Evolutionary conservation across 805 yeast genomes (phyloP), one percentile per base, ranked within the genome.

Genomic region (Starmerella tilneyi): DNA sequence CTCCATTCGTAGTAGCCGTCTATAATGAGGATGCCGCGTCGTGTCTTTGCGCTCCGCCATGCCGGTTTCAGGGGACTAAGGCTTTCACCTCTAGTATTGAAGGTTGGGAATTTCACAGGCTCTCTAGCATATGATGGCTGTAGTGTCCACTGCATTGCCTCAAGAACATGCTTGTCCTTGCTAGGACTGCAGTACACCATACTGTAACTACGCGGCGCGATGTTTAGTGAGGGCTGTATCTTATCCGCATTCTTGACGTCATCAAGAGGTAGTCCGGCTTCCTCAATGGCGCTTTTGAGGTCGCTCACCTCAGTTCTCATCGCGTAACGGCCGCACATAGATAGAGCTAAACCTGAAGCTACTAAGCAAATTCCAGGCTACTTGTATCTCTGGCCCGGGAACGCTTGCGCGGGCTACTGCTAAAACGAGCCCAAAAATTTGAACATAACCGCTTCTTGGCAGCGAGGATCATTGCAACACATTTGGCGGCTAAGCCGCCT

Each of bases 1-100:
- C 52, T 52, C 96, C 96, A 88, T 62, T 88, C 96, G 57, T 75
- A 88, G 61, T 88, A 88, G 0, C 96, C 96, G 55, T 75, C 73
- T 31, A 83, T 71, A 0, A 94, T 89, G 0, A 85, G 75, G 1
- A 80, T 78, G 59, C 95, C 86, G 30, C 95, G 65, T 5, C 66
- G 64, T 8, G 63, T 63, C 29, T 70, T 63, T 5, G 74, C 67
- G 1, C 66, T 49, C 6, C 66, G 66, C 94, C 94, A 86, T 32
- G 80, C 61, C 19, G 69, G 64, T 34, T 71, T 68, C 1, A 64
- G 61, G 4, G 69, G 67, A 0, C 56, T 54, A 9, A 85, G 55
- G 6, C 79, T 72, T 51, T 85, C 95, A 28, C 65, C 64, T 17
- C 92, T 65, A 21, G 94, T 85, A 64, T 86, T 86, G 67, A 86